Base-by-base conservation (phyloP, 768 basidiomycete genomes). In the Phaffia tasmanica region DNA sequence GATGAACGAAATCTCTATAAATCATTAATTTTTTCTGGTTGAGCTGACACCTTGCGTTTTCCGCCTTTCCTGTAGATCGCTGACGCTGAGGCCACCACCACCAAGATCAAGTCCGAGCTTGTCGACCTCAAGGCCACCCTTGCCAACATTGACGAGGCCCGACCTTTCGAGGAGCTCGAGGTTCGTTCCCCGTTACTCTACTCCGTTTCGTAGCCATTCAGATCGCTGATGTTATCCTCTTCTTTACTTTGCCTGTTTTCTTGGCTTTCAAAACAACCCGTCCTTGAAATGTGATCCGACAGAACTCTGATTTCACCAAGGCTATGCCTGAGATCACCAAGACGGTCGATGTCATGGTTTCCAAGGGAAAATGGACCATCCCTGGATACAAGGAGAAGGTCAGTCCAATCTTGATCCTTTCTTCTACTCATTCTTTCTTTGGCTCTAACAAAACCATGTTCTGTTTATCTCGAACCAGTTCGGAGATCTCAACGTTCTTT, bases 81-180 rank as follows among this genome's bases (percentile, higher is more conserved):
- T 58, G 89, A 87, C 71, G 94, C 95, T 64, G 81, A 89, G 79
- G 86, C 88, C 77, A 94, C 94, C 15, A 85, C 87, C 70, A 78
- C 83, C 72, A 89, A 94, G 80, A 91, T 98, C 72, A 87, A 93
- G 69, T 79, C 84, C 53, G 94, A 98, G 79, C 82, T 98, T 72
- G 84, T 86, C 77, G 85, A 89, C 73, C 86, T 99, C 72, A 86
- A 91, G 78, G 85, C 83, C 53, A 97, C 95, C 30, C 86, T 98
- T 69, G 85, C 87, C 72, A 95, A 99, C 83, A 98, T 99, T 69
- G 88, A 97, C 80, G 85, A 93, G 61, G 92, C 93, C 53, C 86
- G 95, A 79, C 89, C 94, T 9, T 95, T 99, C 79, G 92, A 98
- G 75, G 89, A 98, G 73, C 82, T 99, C 71, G 93, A 91, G 47